phyloP scores from a whole-genome alignment of 768 basidiomycete genomes.

The Tubosaeta sp. region DNA sequence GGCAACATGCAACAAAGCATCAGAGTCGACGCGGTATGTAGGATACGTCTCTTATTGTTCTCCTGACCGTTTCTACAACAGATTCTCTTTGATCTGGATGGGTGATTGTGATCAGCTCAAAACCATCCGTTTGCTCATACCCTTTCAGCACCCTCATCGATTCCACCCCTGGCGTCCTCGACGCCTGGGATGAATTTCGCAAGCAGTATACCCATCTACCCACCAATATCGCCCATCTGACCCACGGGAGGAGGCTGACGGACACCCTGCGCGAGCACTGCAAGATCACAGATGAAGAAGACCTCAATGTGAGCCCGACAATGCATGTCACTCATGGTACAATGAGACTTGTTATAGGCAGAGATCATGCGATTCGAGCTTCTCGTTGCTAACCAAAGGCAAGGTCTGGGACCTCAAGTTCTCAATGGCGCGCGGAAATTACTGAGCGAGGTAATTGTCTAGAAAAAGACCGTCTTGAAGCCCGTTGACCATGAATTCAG shows the following conservation, averaged over 20 bases:
- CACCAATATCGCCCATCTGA: slow-evolving; percentile 50
- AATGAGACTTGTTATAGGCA: slow-evolving; percentile 33
- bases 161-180: slow-evolving; percentile 78
- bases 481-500: slow-evolving; percentile 6
- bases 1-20: slow-evolving; percentile 24
- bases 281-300: slow-evolving; percentile 50
- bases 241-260: slow-evolving; percentile 72
- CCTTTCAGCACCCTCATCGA: slow-evolving; percentile 63
- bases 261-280: slow-evolving; percentile 76
- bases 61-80: slow-evolving; percentile 22
- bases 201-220: slow-evolving; percentile 53
- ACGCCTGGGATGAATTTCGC: slow-evolving; percentile 71
- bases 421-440: slow-evolving; percentile 64
- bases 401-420: slow-evolving; percentile 44
- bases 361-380: slow-evolving; percentile 78
- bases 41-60: neutral
- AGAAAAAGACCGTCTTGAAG: neutral
- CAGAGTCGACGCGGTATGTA: slow-evolving; percentile 50
- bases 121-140: slow-evolving; percentile 3
- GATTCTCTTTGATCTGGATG: slow-evolving; percentile 71
- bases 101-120: slow-evolving; percentile 36
- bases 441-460: slow-evolving; percentile 44
- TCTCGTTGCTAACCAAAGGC: slow-evolving; percentile 55
- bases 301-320: slow-evolving; percentile 46
- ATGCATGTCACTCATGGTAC: neutral